Conservation (phyloP, 768 basidiomycete genomes). For the Tylopilus vinaceipallidus region DNA sequence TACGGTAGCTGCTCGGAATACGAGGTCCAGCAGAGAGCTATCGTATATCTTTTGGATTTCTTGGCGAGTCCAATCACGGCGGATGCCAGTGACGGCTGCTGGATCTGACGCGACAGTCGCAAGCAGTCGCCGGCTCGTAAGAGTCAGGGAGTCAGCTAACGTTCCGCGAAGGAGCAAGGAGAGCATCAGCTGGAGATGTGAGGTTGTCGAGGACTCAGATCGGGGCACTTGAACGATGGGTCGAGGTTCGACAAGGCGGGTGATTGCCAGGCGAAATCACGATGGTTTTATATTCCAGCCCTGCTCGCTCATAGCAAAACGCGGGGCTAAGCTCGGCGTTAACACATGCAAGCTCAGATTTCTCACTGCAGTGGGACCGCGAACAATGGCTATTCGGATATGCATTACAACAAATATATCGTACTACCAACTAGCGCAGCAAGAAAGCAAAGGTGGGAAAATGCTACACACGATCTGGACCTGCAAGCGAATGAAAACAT, state of each 20-base stretch:
- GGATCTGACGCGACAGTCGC: slow-evolving; percentile 49
- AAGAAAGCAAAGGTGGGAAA: slow-evolving; percentile 25
- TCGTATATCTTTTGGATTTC: slow-evolving; percentile 89
- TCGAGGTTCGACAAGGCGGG: too few species aligned
- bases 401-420: slow-evolving; percentile 33
- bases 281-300: too few species aligned
- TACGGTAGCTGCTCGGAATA: slow-evolving; percentile 80
- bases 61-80: slow-evolving; percentile 69
- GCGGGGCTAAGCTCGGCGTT: slow-evolving; percentile 7
- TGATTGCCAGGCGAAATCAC: too few species aligned
- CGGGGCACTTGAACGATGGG: too few species aligned
- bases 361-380: background rate
- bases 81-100: slow-evolving; percentile 26
- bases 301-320: too few species aligned
- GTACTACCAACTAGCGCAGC: slow-evolving; percentile 15
- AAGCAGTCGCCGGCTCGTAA: slow-evolving; percentile 44
- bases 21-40: slow-evolving; percentile 80
- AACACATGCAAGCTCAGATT: background rate
- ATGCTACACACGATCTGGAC: slow-evolving; percentile 32
- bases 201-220: too few species aligned
- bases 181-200: slow-evolving; percentile 13
- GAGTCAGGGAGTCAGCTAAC: slow-evolving; percentile 7
- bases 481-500: slow-evolving; percentile 22
- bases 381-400: slow-evolving; percentile 1
- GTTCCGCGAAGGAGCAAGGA: slow-evolving; percentile 3